A percentile compares a stretch with the other conserved stretches of the same genome.
Evolutionary conservation across 768 basidiomycete genomes (phyloP).

Genomic region (Arthromyces matolae): DNA sequence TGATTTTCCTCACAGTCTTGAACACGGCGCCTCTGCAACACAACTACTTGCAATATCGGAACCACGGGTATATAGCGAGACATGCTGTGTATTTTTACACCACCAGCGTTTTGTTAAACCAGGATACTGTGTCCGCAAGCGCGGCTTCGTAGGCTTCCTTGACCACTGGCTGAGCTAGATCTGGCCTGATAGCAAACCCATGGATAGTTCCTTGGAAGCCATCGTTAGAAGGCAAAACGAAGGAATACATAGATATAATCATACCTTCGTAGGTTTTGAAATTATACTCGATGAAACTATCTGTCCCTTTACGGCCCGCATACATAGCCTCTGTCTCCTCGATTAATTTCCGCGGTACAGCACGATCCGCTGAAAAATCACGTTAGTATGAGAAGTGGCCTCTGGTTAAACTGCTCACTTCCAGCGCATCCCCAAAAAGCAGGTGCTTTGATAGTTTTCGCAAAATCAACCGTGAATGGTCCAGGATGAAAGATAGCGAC

Average conservation of each 20-base stretch:
- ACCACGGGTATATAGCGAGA: too few relatives aligned
- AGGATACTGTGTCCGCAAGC: constrained; percentile 18
- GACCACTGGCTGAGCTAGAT: constrained; percentile 18
- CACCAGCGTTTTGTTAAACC: constrained; percentile 14
- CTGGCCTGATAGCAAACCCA: constrained; percentile 21
- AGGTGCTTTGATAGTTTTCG: constrained; percentile 18
- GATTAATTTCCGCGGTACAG: not conserved
- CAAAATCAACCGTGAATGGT: constrained; percentile 9
- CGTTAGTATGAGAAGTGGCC: constrained; percentile 6
- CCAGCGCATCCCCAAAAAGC: constrained; percentile 20
- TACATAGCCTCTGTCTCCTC: constrained; percentile 17
- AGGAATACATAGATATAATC: not conserved
- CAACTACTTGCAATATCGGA: too few relatives aligned
- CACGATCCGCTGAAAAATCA: not conserved
- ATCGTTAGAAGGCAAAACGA: not conserved
- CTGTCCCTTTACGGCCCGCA: constrained; percentile 15
- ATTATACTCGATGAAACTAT: constrained; percentile 19
- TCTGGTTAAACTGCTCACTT: constrained; percentile 11
- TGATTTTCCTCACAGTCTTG: too few relatives aligned
- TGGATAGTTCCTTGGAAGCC: constrained; percentile 18
- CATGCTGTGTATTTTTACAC: constrained; percentile 1
- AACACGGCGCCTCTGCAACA: too few relatives aligned
- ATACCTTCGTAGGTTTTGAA: constrained; percentile 18
- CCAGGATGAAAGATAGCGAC: constrained; percentile 20
- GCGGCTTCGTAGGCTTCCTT: constrained; percentile 20